phyloP scores from a whole-genome alignment of 164 flowering plant species.

The Magnolia officinalis region DNA sequence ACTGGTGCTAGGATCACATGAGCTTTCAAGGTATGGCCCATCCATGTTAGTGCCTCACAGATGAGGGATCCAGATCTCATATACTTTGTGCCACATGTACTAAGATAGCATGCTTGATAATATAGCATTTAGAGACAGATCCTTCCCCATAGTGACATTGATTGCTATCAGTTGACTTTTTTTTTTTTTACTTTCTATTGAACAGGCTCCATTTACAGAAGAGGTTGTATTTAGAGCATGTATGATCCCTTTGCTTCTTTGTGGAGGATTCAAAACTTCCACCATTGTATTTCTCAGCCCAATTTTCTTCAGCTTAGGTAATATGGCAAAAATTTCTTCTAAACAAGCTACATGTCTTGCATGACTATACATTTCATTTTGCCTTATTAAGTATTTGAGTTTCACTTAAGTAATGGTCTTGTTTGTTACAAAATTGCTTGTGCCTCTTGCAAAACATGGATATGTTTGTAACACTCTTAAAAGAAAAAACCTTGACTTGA shows the following conservation, averaged over 20 bases:
- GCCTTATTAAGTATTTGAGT: not conserved
- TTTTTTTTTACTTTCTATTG: conserved; percentile 7
- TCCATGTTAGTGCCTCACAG: not conserved
- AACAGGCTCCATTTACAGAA: conserved; percentile 90
- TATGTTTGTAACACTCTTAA: not conserved
- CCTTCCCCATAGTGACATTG: not conserved
- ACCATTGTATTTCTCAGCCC: conserved; percentile 70
- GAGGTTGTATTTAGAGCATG: conserved; percentile 97
- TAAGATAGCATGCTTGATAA: not conserved
- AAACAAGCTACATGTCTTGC: not conserved
- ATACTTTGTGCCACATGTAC: not conserved
- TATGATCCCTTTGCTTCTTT: conserved; percentile 89
- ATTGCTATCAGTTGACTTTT: not conserved
- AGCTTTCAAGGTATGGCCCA: not conserved
- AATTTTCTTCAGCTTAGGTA: conserved; percentile 90
- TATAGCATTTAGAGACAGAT: not conserved
- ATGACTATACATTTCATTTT: not conserved
- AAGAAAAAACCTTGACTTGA: no score
- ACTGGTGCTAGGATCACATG: not conserved
- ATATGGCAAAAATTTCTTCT: conserved; percentile 7
- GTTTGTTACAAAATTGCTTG: not conserved
- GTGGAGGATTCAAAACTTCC: conserved; percentile 68
- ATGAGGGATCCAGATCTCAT: not conserved
- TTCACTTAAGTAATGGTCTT: not conserved
- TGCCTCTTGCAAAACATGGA: not conserved